Percentiles rank a stretch among this genome's conserved stretches.
phyloP scores from a whole-genome alignment of 495 filamentous ascomycete genomes.

The Hypoxylon fuscum region DNA sequence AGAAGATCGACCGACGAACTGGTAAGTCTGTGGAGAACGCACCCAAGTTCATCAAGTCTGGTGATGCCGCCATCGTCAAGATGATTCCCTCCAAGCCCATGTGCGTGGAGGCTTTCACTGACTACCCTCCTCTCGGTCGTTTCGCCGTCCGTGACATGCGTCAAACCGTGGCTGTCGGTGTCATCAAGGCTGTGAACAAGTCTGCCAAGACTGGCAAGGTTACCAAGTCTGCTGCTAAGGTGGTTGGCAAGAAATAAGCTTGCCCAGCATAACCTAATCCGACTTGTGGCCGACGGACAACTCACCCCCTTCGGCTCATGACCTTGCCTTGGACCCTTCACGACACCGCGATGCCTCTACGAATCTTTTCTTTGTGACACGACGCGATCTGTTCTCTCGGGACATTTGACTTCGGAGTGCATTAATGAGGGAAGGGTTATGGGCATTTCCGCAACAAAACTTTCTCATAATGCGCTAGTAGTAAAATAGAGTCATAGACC shows the following conservation, averaged over 20 bases:
- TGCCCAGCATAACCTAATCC: conserved; percentile 14
- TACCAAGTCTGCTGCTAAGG: conserved; percentile 83
- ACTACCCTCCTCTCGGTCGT: conserved; percentile 98
- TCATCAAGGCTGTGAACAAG: conserved; percentile 76
- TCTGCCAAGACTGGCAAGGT: conserved; percentile 54
- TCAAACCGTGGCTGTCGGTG: conserved; percentile 97
- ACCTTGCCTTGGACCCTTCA: conserved; percentile 19
- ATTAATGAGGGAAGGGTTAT: conserved; percentile 54
- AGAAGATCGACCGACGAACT: conserved; percentile 99
- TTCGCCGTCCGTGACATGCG: conserved; percentile 96
- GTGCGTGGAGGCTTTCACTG: conserved; percentile 99
- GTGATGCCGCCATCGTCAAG: conserved; percentile 99
- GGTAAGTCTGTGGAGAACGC: conserved; percentile 91
- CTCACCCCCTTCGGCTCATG: conserved; percentile 13
- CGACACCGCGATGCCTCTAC: conserved; percentile 39
- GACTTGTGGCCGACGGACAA: background rate
- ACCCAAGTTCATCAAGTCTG: conserved; percentile 99
- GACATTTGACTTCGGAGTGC: conserved; percentile 56
- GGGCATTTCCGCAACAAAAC: conserved; percentile 56
- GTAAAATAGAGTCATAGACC: conserved; percentile 62
- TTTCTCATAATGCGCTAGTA: conserved; percentile 60
- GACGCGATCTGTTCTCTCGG: conserved; percentile 54
- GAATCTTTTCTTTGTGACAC: conserved; percentile 47
- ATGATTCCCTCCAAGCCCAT: conserved; percentile 99
- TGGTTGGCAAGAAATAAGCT: conserved; percentile 62